Evolutionary conservation across 2,329 filamentous ascomycete genomes (phyloP).

Genomic region (Aspergillus jensenii): DNA sequence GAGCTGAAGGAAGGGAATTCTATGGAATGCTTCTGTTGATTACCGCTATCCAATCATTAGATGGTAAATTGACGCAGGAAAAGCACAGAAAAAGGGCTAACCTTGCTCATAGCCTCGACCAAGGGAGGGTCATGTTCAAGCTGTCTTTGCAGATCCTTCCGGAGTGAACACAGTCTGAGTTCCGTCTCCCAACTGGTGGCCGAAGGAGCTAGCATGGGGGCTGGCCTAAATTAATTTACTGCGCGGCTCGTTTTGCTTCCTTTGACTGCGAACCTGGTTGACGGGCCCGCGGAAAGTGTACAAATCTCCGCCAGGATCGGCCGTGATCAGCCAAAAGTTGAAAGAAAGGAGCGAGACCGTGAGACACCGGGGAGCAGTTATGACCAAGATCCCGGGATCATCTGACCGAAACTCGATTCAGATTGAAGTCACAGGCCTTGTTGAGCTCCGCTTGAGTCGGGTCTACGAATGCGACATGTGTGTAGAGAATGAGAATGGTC

Average conservation of each 20-base stretch:
- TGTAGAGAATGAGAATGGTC: not conserved
- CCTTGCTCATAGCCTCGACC: not conserved
- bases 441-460: not conserved
- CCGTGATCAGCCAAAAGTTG: constrained; percentile 11
- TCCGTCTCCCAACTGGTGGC: constrained; percentile 9
- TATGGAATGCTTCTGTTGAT: not conserved
- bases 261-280: constrained; percentile 19
- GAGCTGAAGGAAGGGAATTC: not conserved
- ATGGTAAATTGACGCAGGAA: not conserved
- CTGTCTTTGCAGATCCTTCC: not conserved
- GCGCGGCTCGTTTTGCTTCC: not conserved
- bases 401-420: not conserved
- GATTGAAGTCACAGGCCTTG: not conserved
- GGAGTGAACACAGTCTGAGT: not conserved
- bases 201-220: constrained; percentile 5
- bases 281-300: constrained; percentile 19
- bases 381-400: not conserved
- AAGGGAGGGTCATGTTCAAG: constrained; percentile 1
- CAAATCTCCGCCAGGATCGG: constrained; percentile 20
- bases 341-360: not conserved
- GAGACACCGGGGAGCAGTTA: not conserved
- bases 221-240: constrained; percentile 8
- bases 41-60: not conserved
- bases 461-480: not conserved
- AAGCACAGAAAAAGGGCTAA: not conserved